phyloP scores from a whole-genome alignment of 108 stramenopile genomes.

The Cylindrotheca fusiformis region DNA sequence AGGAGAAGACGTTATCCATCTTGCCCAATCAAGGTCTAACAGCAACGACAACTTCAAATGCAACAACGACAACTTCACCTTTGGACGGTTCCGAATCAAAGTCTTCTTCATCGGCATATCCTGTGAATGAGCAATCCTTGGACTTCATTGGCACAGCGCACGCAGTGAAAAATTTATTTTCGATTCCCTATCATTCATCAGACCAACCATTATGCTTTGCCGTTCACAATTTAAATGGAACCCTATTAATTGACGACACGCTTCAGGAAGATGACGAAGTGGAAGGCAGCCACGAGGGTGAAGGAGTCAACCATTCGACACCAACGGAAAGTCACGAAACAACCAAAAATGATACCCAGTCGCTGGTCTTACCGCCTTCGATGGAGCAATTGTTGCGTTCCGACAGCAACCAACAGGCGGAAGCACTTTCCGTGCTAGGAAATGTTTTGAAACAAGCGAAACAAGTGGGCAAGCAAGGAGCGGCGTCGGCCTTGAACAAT shows the following conservation, averaged over 20 bases:
- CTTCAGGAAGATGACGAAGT: conserved; percentile 6
- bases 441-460: conserved; percentile 14
- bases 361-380: conserved; percentile 7
- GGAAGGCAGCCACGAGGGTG: neutral
- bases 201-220: conserved; percentile 52
- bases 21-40: neutral
- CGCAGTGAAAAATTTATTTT: conserved; percentile 73
- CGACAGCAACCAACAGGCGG: neutral
- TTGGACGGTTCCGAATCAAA: too few relatives aligned
- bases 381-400: conserved; percentile 12
- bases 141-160: conserved; percentile 74
- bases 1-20: neutral
- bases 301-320: neutral
- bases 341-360: neutral
- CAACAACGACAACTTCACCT: neutral
- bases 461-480: neutral
- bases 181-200: conserved; percentile 41
- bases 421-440: conserved; percentile 12
- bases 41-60: neutral
- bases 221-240: conserved; percentile 74
- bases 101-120: neutral
- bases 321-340: neutral
- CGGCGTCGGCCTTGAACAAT: conserved; percentile 13
- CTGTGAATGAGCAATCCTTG: conserved; percentile 2
- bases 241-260: conserved; percentile 65